Base-by-base conservation (phyloP, 1,139 yeast species). In the Tardiomyces digboiensis region DNA sequence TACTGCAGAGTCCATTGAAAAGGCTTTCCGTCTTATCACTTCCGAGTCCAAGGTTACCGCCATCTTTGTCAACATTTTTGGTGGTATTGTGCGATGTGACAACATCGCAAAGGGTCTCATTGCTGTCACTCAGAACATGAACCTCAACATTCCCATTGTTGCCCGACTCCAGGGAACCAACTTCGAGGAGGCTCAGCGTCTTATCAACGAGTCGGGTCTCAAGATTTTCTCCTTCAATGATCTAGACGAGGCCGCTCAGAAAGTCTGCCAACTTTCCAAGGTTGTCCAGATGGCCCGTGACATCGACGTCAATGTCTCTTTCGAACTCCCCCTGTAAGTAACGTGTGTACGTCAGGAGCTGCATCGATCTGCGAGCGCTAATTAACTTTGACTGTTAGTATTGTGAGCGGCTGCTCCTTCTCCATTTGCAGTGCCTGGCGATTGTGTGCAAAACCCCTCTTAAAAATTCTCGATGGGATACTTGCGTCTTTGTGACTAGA, bases 41-140 rank as follows among this genome's bases (percentile, higher is more conserved):
- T 78, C 93, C 50, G 97, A 91, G 72, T 72, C 79, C 64, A 81
- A 82, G 62, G 97, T 93, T 55, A 80, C 87, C 59, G 96, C 97
- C 66, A 91, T 91, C 66, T 89, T 91, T 61, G 98, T 91, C 65
- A 91, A 91, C 78, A 93, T 91, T 62, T 91, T 91, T 62, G 99
- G 99, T 66, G 98, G 99, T 74, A 91, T 91, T 59, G 98, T 91
- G 58, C 87, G 98, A 76, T 91, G 98, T 73, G 99, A 91, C 71
- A 87, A 80, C 72, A 97, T 91, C 54, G 99, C 99, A 59, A 81
- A 82, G 72, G 99, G 99, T 70, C 78, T 91, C 66, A 88, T 89
- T 60, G 85, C 88, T 56, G 95, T 95, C 43, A 80, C 96, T 56
- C 85, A 86, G 71, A 83, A 82, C 72, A 79, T 89, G 75, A 80